These are phyloP conservation scores for Kwoniella sp. DNA, from an alignment of 768 basidiomycete species.

Conservation along the genomic window DNA sequence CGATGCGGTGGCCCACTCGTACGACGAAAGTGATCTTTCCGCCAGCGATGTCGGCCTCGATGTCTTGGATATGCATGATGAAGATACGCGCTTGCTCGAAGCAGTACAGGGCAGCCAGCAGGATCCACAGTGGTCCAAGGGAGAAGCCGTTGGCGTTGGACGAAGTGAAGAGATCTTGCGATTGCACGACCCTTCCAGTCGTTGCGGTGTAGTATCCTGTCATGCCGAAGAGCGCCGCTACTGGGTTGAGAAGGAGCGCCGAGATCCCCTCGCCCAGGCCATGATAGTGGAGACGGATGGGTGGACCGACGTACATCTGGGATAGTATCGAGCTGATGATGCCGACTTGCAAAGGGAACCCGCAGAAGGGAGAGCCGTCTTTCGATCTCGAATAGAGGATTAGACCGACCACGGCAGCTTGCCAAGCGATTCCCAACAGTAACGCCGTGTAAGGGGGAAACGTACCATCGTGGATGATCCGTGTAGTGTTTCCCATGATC, in stretches of 20 bases:
- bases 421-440: conserved; percentile 9
- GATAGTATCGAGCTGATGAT: conserved; percentile 30
- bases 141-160: conserved; percentile 13
- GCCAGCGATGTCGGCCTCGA: conserved; percentile 34
- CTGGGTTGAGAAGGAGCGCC: conserved; percentile 31
- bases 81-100: conserved; percentile 41
- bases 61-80: conserved; percentile 43
- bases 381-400: conserved; percentile 25
- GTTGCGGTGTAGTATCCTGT: conserved; percentile 37
- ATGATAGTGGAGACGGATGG: conserved; percentile 35
- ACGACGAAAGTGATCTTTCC: conserved; percentile 33
- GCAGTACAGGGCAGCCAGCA: conserved; percentile 31
- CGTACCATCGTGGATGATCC: conserved; percentile 42
- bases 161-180: conserved; percentile 15
- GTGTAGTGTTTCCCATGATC: conserved; percentile 38
- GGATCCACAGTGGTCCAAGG: conserved; percentile 26
- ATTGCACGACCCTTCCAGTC: conserved; percentile 9
- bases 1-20: conserved; percentile 21
- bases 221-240: conserved; percentile 33
- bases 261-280: conserved; percentile 35
- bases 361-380: conserved; percentile 29
- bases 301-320: conserved; percentile 39
- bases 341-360: conserved; percentile 32
- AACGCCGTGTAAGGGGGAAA: conserved; percentile 37
- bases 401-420: conserved; percentile 22